Conservation (phyloP, 1,284 basidiomycete genomes). For the Moniliophthora roreri region DNA sequence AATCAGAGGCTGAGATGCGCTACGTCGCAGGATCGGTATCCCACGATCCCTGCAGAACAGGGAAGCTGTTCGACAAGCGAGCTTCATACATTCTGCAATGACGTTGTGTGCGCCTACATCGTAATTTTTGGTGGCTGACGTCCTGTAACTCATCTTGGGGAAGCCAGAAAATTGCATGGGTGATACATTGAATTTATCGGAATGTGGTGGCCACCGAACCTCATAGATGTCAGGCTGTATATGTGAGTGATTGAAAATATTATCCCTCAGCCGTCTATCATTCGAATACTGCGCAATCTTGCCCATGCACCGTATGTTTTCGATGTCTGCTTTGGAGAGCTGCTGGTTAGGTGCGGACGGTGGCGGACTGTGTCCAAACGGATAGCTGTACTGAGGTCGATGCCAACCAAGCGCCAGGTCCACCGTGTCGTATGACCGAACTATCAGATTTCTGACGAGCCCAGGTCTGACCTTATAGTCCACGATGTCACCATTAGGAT, state of each 20-base stretch:
- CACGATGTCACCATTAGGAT: slow-evolving; percentile 60
- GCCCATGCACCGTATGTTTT: slow-evolving; percentile 41
- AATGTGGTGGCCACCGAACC: slow-evolving; percentile 22
- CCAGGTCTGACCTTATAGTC: slow-evolving; percentile 76
- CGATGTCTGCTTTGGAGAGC: slow-evolving; percentile 21
- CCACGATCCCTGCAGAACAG: slow-evolving; percentile 63
- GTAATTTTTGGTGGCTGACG: slow-evolving; percentile 24
- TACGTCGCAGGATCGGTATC: slow-evolving; percentile 70
- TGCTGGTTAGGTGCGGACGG: neutral
- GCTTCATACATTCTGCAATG: slow-evolving; percentile 84
- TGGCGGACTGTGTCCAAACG: slow-evolving; percentile 35
- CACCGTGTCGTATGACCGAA: slow-evolving; percentile 71
- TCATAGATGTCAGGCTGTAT: slow-evolving; percentile 15
- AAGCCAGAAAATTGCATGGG: slow-evolving; percentile 54
- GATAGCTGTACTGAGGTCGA: slow-evolving; percentile 29
- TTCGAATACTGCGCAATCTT: slow-evolving; percentile 29
- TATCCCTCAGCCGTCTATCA: slow-evolving; percentile 22
- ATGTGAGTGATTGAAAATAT: slow-evolving; percentile 20
- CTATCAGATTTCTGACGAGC: slow-evolving; percentile 67
- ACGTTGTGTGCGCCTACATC: slow-evolving; percentile 49
- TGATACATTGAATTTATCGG: slow-evolving; percentile 27
- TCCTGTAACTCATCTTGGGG: slow-evolving; percentile 52
- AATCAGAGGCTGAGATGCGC: slow-evolving; percentile 37
- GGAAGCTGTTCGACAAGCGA: slow-evolving; percentile 80
- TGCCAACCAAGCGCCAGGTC: slow-evolving; percentile 51